phyloP scores from a whole-genome alignment of 352 stramenopile genomes.

The Pythium vanterpoolii region DNA sequence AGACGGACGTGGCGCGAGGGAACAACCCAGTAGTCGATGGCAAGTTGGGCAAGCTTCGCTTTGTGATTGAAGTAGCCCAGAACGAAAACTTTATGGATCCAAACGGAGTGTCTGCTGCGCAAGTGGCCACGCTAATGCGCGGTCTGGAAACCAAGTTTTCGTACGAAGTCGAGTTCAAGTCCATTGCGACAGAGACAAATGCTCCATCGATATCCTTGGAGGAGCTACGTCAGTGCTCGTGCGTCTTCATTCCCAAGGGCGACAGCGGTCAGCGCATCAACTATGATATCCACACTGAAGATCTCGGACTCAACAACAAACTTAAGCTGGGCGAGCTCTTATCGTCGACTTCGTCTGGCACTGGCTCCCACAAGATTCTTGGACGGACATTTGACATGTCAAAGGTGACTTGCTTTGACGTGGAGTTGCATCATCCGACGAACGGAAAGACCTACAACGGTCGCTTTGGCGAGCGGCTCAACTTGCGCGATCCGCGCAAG shows the following conservation, averaged over 20 bases:
- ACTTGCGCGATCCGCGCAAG: constrained; percentile 29
- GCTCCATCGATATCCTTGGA: not conserved
- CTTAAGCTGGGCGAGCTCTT: constrained; percentile 40
- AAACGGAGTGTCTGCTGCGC: constrained; percentile 14
- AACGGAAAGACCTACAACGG: constrained; percentile 36
- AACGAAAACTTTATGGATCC: constrained; percentile 60
- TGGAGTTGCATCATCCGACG: constrained; percentile 34
- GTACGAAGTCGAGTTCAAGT: constrained; percentile 36
- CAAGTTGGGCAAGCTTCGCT: constrained; percentile 48
- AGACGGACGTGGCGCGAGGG: constrained; percentile 24
- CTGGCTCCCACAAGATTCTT: constrained; percentile 29
- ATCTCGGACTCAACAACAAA: constrained; percentile 33
- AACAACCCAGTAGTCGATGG: constrained; percentile 47
- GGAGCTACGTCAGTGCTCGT: constrained; percentile 42
- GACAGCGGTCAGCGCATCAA: constrained; percentile 41
- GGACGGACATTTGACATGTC: constrained; percentile 57
- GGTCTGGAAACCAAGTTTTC: constrained; percentile 44
- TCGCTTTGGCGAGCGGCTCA: constrained; percentile 33
- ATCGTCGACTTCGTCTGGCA: not conserved
- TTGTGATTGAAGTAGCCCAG: constrained; percentile 46
- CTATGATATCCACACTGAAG: constrained; percentile 44
- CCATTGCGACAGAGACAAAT: not conserved
- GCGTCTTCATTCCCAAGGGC: constrained; percentile 45
- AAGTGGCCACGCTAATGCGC: constrained; percentile 19
- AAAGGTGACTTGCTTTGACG: constrained; percentile 53